Evolutionary conservation across 768 basidiomycete species (phyloP), one percentile per base, ranked within the genome.

Genomic region (Agrocybe pediades): DNA sequence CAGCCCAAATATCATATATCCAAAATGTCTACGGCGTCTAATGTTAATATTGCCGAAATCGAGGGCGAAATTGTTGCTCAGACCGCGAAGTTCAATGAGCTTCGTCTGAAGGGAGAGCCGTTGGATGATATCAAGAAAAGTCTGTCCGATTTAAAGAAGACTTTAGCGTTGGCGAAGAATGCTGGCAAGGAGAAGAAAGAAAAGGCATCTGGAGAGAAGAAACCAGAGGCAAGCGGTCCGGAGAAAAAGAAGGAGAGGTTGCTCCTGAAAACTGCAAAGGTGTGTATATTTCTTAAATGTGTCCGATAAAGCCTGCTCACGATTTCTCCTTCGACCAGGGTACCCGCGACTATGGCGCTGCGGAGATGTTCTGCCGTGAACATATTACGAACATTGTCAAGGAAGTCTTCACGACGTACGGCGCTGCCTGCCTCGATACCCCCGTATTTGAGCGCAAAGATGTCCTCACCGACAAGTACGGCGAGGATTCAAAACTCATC

Each of bases 361-460:
- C 79, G 15, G 95, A 98, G 67, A 96, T 95, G 84, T 86, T 89
- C 69, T 88, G 96, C 60, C 87, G 96, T 43, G 88, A 90, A 59
- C 85, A 90, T 72, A 88, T 98, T 64, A 95, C 98, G 67, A 80
- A 82, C 40, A 90, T 86, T 50, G 88, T 99, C 63, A 90, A 91
- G 66, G 85, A 88, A 2, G 85, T 86, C 53, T 99, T 98, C 71
- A 85, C 91, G 42, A 82, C 85, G 6, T 96, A 88, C 65, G 97
- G 97, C 11, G 97, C 88, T 6, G 81, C 84, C 49, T 93, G 91
- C 56, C 91, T 99, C 50, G 97, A 99, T 71, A 99, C 97, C 2
- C 97, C 97, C 49, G 95, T 98, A 6, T 98, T 99, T 62, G 97
- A 98, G 73, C 86, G 96, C 56, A 95, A 95, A 70, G 97, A 99